Evolutionary conservation across 2,329 filamentous ascomycete genomes (phyloP).

Genomic region (Claviceps africana): DNA sequence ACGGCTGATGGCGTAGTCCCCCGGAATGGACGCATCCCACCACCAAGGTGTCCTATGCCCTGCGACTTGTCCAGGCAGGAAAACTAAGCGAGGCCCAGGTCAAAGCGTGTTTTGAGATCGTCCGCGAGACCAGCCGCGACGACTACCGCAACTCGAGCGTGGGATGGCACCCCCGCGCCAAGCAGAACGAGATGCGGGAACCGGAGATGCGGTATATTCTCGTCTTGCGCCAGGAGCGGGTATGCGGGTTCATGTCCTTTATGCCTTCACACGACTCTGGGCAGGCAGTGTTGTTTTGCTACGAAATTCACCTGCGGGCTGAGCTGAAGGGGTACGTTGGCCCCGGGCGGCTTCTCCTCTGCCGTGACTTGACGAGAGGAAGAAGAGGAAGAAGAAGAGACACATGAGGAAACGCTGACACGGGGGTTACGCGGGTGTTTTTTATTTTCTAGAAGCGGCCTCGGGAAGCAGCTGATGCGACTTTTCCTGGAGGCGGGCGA

Average conservation of each 20-base stretch:
- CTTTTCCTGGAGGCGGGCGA: constrained; percentile 38
- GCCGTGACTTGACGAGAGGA: too few relatives aligned
- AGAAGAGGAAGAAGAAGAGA: too few relatives aligned
- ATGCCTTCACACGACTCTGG: constrained; percentile 59
- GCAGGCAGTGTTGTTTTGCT: constrained; percentile 58
- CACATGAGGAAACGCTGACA: too few relatives aligned
- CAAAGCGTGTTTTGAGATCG: constrained; percentile 37
- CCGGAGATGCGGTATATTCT: constrained; percentile 55
- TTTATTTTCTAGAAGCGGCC: constrained; percentile 37
- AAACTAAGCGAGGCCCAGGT: constrained; percentile 31
- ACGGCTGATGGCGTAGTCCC: neutral
- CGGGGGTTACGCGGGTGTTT: too few relatives aligned
- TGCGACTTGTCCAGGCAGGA: constrained; percentile 28
- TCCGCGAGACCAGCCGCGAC: constrained; percentile 47
- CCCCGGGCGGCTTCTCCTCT: too few relatives aligned
- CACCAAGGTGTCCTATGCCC: constrained; percentile 24
- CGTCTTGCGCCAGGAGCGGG: constrained; percentile 24
- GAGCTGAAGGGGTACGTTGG: constrained; percentile 37
- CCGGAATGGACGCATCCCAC: constrained; percentile 36
- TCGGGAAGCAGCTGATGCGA: constrained; percentile 46
- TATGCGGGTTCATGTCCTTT: constrained; percentile 49
- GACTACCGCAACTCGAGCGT: constrained; percentile 49
- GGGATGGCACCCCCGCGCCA: constrained; percentile 50
- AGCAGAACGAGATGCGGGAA: constrained; percentile 54
- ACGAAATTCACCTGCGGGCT: constrained; percentile 57